Conservation (phyloP, 2,329 filamentous ascomycete species). For the Gaeumannomyces tritici region DNA sequence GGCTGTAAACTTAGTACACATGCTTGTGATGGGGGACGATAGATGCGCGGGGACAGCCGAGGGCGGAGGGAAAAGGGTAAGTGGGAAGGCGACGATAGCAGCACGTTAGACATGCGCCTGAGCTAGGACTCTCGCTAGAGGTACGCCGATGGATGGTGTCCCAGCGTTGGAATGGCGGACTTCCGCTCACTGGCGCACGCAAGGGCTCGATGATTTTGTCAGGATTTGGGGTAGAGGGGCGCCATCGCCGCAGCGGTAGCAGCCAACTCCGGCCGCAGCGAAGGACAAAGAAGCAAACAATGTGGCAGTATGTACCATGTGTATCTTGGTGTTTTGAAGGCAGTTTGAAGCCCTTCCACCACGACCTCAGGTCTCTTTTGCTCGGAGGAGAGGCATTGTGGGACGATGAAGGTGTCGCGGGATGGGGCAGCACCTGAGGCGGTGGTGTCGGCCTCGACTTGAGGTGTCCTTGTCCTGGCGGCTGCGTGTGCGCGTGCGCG, state of each 20-base stretch:
- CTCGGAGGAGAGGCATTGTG: slow-evolving; percentile 61
- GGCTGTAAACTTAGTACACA: not conserved
- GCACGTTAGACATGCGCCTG: not conserved
- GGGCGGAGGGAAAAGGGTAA: not conserved
- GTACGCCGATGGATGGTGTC: not conserved
- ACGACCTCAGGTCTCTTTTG: slow-evolving; percentile 82
- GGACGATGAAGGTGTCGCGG: slow-evolving; percentile 9
- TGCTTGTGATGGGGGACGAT: not conserved
- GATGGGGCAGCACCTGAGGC: not conserved
- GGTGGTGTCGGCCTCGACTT: not conserved
- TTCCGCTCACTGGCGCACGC: not conserved
- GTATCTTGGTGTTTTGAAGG: slow-evolving; percentile 44
- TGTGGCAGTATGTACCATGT: slow-evolving; percentile 9
- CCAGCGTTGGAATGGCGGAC: not conserved
- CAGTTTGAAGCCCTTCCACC: slow-evolving; percentile 95
- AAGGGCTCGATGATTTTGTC: not conserved
- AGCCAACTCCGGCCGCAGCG: slow-evolving; percentile 6
- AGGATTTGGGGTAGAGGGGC: slow-evolving; percentile 7
- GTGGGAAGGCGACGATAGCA: not conserved
- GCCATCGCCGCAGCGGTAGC: not conserved
- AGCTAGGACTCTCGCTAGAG: not conserved
- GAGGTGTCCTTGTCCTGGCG: not conserved
- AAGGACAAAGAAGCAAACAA: slow-evolving; percentile 5
- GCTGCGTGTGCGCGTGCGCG: not conserved
- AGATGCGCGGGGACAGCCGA: too few species aligned